A percentile compares a stretch with the other conserved stretches of the same genome.
Evolutionary conservation across 2,329 filamentous ascomycete species (phyloP).

Genomic region (Penicillium sp.): DNA sequence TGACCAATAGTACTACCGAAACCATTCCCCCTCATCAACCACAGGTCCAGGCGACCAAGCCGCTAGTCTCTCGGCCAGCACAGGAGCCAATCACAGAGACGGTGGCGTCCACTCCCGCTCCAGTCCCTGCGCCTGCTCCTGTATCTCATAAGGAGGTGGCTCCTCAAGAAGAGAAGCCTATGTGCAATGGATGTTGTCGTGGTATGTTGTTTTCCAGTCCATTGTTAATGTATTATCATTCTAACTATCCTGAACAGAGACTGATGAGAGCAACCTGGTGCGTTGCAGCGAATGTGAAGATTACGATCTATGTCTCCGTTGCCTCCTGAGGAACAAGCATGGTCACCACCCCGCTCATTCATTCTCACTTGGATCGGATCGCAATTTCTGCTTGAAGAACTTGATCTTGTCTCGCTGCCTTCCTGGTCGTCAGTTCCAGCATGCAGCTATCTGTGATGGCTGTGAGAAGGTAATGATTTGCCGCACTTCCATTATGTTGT

Average conservation of each 20-base stretch:
- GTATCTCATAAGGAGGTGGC: conserved; percentile 14
- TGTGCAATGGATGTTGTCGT: conserved; percentile 66
- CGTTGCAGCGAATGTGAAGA: conserved; percentile 85
- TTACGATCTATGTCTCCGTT: conserved; percentile 85
- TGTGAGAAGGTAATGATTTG: conserved; percentile 68
- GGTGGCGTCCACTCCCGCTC: conserved; percentile 10
- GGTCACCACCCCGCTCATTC: conserved; percentile 88
- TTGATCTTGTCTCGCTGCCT: conserved; percentile 68
- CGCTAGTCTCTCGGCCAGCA: neutral
- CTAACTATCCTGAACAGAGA: conserved; percentile 48
- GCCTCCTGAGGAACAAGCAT: conserved; percentile 74
- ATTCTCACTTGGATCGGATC: conserved; percentile 60
- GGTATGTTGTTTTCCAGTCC: conserved; percentile 42
- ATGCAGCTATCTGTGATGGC: conserved; percentile 91
- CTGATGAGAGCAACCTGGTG: conserved; percentile 77
- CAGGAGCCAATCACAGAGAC: conserved; percentile 19
- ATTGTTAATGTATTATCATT: neutral
- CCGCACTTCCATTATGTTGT: neutral
- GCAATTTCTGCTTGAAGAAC: conserved; percentile 60
- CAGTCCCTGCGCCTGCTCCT: neutral
- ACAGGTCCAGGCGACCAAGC: conserved; percentile 32
- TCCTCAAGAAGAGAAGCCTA: conserved; percentile 37
- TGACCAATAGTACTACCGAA: conserved; percentile 85
- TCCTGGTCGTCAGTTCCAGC: conserved; percentile 76
- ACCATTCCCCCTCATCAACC: conserved; percentile 66